phyloP scores from a whole-genome alignment of 495 filamentous ascomycete genomes.

The Penicillium paxilli region DNA sequence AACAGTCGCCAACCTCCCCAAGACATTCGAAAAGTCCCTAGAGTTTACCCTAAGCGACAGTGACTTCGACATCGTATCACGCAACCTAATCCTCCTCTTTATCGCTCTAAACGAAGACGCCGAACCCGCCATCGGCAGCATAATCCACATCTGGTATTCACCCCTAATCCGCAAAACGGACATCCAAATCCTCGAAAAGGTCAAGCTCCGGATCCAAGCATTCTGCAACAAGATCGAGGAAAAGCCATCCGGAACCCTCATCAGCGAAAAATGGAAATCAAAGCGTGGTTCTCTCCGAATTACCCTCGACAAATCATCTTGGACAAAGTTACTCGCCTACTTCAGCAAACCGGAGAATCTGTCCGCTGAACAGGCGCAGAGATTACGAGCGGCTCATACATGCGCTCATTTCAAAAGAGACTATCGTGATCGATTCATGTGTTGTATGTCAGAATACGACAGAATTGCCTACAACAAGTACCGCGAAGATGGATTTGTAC shows the following conservation, averaged over 20 bases:
- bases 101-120: slow-evolving; percentile 19
- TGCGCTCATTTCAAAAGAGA: background rate
- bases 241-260: background rate
- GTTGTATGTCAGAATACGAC: background rate
- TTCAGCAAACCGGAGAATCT: background rate
- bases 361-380: background rate
- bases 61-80: slow-evolving; percentile 41
- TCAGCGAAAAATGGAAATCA: slow-evolving; percentile 15
- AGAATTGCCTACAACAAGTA: slow-evolving; percentile 26
- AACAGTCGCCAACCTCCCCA: slow-evolving; percentile 35
- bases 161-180: slow-evolving; percentile 20
- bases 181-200: slow-evolving; percentile 11
- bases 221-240: slow-evolving; percentile 11
- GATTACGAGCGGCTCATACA: background rate
- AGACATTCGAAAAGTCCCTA: slow-evolving; percentile 18
- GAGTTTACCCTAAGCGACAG: slow-evolving; percentile 41
- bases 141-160: slow-evolving; percentile 43
- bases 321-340: background rate
- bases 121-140: slow-evolving; percentile 22
- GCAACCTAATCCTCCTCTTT: slow-evolving; percentile 48
- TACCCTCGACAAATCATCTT: slow-evolving; percentile 5
- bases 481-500: slow-evolving; percentile 32
- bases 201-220: slow-evolving; percentile 26
- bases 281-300: slow-evolving; percentile 4
- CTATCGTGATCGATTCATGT: background rate